Percentiles rank a stretch among this genome's conserved stretches.
These are phyloP conservation scores for Paramyrothecium roridum DNA, from an alignment of 2,329 filamentous ascomycete genomes.

Conservation along the genomic window DNA sequence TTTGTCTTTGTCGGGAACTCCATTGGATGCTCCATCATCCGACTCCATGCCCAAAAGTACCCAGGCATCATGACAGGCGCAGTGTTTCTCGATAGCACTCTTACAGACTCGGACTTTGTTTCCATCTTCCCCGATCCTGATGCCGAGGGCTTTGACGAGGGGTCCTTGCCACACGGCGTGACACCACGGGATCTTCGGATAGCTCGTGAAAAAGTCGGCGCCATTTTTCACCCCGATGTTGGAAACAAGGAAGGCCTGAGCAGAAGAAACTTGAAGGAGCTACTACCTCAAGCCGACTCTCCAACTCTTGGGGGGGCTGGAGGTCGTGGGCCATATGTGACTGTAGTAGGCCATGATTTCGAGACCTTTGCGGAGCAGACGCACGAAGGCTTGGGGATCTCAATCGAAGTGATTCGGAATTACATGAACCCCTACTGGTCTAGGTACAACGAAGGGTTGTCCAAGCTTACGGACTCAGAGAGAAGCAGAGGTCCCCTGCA, in stretches of 20 bases:
- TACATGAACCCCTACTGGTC: conserved; percentile 54
- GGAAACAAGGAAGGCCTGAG: conserved; percentile 15
- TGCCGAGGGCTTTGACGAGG: conserved; percentile 37
- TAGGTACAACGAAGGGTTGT: conserved; percentile 49
- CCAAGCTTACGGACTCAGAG: conserved; percentile 35
- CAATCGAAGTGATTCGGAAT: conserved; percentile 33
- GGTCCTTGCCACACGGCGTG: conserved; percentile 6
- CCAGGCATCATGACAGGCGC: conserved; percentile 41
- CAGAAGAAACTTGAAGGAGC: conserved; percentile 11
- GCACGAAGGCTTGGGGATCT: conserved; percentile 1
- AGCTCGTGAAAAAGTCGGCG: conserved; percentile 5
- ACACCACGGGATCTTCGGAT: conserved; percentile 8
- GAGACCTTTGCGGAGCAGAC: conserved; percentile 10
- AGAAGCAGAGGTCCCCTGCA: conserved; percentile 26
- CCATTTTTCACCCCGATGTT: conserved; percentile 15
- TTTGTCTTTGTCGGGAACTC: conserved; percentile 16
- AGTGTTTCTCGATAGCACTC: conserved; percentile 54
- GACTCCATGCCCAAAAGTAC: conserved; percentile 46
- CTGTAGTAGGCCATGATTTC: conserved; percentile 18
- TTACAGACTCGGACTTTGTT: conserved; percentile 55
- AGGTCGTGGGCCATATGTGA: conserved; percentile 8
- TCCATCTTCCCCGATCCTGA: conserved; percentile 55
- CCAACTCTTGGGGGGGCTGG: conserved; percentile 6
- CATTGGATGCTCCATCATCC: conserved; percentile 31
- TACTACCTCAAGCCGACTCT: conserved; percentile 11